phyloP scores from a whole-genome alignment of 192 early-diverging fungal species.

The Allomyces macrogynus region DNA sequence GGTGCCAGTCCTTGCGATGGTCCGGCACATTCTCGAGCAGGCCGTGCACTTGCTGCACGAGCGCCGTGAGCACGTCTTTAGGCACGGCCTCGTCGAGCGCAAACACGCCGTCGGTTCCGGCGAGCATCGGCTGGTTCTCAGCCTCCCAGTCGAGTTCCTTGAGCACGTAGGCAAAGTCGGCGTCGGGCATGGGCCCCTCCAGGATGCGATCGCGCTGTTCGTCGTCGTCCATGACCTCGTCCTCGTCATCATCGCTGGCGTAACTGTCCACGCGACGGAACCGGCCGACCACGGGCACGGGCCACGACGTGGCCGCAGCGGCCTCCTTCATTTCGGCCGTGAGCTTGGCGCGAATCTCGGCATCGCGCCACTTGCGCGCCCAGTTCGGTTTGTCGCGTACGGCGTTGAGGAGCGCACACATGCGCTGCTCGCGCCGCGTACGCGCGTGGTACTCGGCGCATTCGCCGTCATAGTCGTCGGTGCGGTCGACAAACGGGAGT shows the following conservation, averaged over 20 bases:
- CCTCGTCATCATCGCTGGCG: no score
- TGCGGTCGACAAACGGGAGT: no score
- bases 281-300: no score
- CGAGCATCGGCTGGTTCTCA: conserved; percentile 13
- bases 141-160: conserved; percentile 19
- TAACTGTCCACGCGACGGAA: no score
- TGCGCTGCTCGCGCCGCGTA: not conserved
- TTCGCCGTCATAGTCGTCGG: not conserved
- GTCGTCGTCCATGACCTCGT: no score
- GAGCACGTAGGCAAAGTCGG: conserved; percentile 20
- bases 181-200: conserved; percentile 6
- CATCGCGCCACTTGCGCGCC: conserved; percentile 5
- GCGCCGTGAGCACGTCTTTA: conserved; percentile 12
- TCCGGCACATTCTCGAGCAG: conserved; percentile 16
- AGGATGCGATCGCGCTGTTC: no score
- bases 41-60: conserved; percentile 11
- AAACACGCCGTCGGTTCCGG: not conserved
- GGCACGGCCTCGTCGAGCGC: conserved; percentile 13
- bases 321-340: conserved; percentile 10
- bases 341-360: conserved; percentile 3
- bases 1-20: conserved; percentile 20
- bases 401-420: conserved; percentile 14
- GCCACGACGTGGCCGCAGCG: conserved; percentile 5
- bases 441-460: not conserved
- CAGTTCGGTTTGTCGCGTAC: conserved; percentile 27